Conservation (phyloP, 2,329 filamentous ascomycete species). For the Cladorrhinum sp. region DNA sequence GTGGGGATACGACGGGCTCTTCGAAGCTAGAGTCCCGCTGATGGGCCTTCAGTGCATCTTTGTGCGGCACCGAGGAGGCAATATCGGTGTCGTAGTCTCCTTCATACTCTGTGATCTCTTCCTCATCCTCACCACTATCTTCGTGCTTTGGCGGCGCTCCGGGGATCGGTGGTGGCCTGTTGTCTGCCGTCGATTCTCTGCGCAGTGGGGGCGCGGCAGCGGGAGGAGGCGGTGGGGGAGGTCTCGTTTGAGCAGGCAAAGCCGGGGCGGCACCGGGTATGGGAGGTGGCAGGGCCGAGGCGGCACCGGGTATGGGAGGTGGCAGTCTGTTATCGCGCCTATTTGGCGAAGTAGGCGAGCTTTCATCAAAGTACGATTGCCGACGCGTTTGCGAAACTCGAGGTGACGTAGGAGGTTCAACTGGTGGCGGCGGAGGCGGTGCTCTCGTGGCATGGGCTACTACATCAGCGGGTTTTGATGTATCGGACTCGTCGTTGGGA, state of each 20-base stretch:
- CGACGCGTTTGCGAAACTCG: conserved; percentile 36
- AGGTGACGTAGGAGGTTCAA: conserved; percentile 40
- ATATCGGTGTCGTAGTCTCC: conserved; percentile 98
- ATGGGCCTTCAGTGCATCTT: conserved; percentile 85
- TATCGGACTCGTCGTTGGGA: conserved; percentile 43
- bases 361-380: conserved; percentile 29
- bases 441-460: conserved; percentile 36
- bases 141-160: conserved; percentile 35
- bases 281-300: conserved; percentile 53
- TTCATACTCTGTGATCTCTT: conserved; percentile 89
- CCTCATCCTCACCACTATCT: conserved; percentile 63
- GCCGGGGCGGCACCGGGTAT: conserved; percentile 56
- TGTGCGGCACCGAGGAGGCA: conserved; percentile 86
- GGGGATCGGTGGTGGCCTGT: conserved; percentile 37
- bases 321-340: conserved; percentile 57
- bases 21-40: conserved; percentile 74
- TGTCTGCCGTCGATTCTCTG: conserved; percentile 59
- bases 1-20: conserved; percentile 56
- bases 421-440: conserved; percentile 46
- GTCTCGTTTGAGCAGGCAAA: conserved; percentile 52
- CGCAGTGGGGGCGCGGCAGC: conserved; percentile 44
- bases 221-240: conserved; percentile 67
- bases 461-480: conserved; percentile 34
- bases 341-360: conserved; percentile 40
- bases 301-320: conserved; percentile 58